phyloP scores from a whole-genome alignment of 768 basidiomycete species.

The Cytidiella melzeri region DNA sequence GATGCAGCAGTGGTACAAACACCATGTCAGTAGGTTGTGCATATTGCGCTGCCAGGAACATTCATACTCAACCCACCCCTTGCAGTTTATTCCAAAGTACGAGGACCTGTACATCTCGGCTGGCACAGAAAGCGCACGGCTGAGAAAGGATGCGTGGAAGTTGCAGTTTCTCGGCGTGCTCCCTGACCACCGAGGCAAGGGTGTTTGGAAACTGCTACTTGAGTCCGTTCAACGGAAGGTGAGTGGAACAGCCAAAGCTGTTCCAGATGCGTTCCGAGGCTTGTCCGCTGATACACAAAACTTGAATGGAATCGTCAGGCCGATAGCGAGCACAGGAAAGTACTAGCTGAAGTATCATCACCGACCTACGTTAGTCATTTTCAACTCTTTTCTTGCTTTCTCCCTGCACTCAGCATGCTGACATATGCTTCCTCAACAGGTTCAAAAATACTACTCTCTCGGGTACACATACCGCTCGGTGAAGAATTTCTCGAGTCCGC shows the following conservation, averaged over 20 bases:
- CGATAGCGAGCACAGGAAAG: neutral
- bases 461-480: conserved; percentile 12
- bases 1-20: conserved; percentile 11
- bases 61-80: neutral
- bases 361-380: conserved; percentile 5
- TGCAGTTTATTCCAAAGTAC: conserved; percentile 9
- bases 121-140: neutral
- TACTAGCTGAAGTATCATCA: conserved; percentile 7
- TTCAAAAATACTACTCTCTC: conserved; percentile 6
- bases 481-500: conserved; percentile 10
- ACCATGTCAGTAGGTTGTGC: conserved; percentile 7
- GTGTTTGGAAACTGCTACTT: conserved; percentile 7
- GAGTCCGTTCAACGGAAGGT: conserved; percentile 5
- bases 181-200: conserved; percentile 6
- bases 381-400: neutral
- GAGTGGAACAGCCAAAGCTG: too few relatives aligned
- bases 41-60: neutral
- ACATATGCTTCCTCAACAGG: conserved; percentile 6
- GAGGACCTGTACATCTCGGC: conserved; percentile 6
- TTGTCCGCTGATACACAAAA: neutral
- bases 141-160: conserved; percentile 8
- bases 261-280: too few relatives aligned
- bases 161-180: conserved; percentile 9
- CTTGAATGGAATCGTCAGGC: conserved; percentile 2
- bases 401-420: neutral